phyloP scores from a whole-genome alignment of 495 filamentous ascomycete species.

The Tetracladium setigerum region DNA sequence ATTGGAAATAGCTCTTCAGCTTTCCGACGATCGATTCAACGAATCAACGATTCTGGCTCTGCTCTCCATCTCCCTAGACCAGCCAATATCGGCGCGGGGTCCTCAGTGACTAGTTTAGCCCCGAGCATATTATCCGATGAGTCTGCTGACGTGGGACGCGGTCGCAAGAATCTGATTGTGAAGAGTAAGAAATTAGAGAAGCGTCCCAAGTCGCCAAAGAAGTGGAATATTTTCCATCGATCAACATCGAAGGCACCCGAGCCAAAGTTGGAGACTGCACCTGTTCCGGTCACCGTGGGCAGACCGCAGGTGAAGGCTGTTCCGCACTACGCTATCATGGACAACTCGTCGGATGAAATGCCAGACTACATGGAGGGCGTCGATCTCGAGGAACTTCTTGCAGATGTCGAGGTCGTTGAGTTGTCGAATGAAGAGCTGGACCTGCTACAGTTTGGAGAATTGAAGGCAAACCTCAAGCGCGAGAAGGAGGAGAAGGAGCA shows the following conservation, averaged over 20 bases:
- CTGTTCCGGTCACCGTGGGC: slow-evolving; percentile 32
- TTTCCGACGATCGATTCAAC: slow-evolving; percentile 43
- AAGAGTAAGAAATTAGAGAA: slow-evolving; percentile 44
- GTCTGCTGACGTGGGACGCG: slow-evolving; percentile 21
- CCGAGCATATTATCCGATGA: slow-evolving; percentile 46
- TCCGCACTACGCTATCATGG: slow-evolving; percentile 80
- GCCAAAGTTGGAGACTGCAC: slow-evolving; percentile 29
- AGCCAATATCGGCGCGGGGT: slow-evolving; percentile 18
- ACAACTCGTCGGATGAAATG: slow-evolving; percentile 52
- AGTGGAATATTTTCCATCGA: slow-evolving; percentile 81
- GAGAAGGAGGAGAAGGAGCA: slow-evolving; percentile 4
- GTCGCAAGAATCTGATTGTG: slow-evolving; percentile 7
- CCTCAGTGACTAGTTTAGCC: slow-evolving; percentile 41
- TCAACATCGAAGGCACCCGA: slow-evolving; percentile 34
- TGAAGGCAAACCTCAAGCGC: slow-evolving; percentile 11
- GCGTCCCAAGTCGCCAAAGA: slow-evolving; percentile 50
- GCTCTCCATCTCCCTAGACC: slow-evolving; percentile 14
- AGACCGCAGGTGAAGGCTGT: slow-evolving; percentile 31
- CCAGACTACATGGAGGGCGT: slow-evolving; percentile 46
- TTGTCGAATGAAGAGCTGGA: slow-evolving; percentile 20
- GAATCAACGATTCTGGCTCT: slow-evolving; percentile 26
- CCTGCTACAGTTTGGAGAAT: slow-evolving; percentile 18
- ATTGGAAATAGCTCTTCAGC: slow-evolving; percentile 33
- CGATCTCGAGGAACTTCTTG: slow-evolving; percentile 60
- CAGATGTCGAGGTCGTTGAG: slow-evolving; percentile 39